Conservation (phyloP, 1,284 basidiomycete genomes). For the Ceratobasidium sp. region DNA sequence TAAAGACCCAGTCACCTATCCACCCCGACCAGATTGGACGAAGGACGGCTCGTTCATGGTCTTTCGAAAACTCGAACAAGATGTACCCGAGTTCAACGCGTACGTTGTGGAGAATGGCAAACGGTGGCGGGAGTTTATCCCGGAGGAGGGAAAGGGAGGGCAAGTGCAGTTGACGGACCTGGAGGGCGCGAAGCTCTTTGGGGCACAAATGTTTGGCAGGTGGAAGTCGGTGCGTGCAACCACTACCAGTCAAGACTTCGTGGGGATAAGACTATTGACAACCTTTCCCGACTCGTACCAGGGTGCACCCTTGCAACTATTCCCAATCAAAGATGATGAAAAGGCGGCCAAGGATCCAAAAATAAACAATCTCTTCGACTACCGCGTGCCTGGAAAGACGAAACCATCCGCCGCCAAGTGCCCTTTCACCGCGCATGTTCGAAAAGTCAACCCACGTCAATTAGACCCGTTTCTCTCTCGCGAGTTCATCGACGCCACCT, state of each 20-base stretch:
- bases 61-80: conserved; percentile 53
- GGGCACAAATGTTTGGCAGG: conserved; percentile 43
- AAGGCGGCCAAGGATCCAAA: conserved; percentile 44
- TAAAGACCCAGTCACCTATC: too few relatives aligned
- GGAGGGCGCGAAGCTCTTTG: conserved; percentile 53
- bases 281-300: neutral
- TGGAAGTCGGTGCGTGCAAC: conserved; percentile 48
- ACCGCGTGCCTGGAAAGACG: conserved; percentile 35
- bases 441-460: conserved; percentile 55
- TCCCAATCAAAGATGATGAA: conserved; percentile 47
- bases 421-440: conserved; percentile 56
- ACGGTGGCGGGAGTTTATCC: neutral
- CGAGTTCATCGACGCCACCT: conserved; percentile 44
- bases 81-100: neutral
- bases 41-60: conserved; percentile 57
- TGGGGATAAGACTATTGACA: neutral
- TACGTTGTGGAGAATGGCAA: neutral
- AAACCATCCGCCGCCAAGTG: conserved; percentile 49
- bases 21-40: conserved; percentile 51
- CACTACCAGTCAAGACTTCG: too few relatives aligned
- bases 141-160: neutral
- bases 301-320: neutral
- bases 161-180: conserved; percentile 48
- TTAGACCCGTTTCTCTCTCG: conserved; percentile 50
- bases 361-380: conserved; percentile 54